These are phyloP conservation scores for Irpex sp. DNA, from an alignment of 1,284 basidiomycete genomes.

Conservation along the genomic window DNA sequence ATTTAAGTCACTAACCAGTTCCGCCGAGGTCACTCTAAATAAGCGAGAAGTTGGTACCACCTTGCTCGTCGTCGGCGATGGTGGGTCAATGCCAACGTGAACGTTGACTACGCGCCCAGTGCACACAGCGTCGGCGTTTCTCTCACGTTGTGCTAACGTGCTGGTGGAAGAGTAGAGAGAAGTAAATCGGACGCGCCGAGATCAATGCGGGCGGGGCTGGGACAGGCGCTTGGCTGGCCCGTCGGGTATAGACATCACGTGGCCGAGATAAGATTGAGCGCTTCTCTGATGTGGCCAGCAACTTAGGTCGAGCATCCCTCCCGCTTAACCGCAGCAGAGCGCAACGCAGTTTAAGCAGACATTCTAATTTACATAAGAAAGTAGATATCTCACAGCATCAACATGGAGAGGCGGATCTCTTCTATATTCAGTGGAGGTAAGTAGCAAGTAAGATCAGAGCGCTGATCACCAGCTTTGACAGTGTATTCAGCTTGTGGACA, in stretches of 20 bases:
- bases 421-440: no score
- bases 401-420: no score
- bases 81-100: background rate
- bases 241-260: no score
- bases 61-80: background rate
- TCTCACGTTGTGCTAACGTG: background rate
- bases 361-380: no score
- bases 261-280: background rate
- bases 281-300: background rate
- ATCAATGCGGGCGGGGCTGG: background rate
- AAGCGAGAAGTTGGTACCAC: background rate
- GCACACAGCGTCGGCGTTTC: background rate
- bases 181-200: background rate
- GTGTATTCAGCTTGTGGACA: background rate
- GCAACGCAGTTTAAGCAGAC: no score
- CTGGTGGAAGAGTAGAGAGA: background rate
- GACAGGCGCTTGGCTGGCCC: no score
- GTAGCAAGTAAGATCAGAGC: no score
- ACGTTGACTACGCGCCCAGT: background rate
- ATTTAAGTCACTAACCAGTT: background rate
- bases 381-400: no score
- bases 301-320: no score
- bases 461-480: background rate
- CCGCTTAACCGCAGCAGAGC: no score
- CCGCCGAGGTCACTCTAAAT: background rate